Conservation (phyloP, 2,329 filamentous ascomycete species). For the Aspergillus sp. region DNA sequence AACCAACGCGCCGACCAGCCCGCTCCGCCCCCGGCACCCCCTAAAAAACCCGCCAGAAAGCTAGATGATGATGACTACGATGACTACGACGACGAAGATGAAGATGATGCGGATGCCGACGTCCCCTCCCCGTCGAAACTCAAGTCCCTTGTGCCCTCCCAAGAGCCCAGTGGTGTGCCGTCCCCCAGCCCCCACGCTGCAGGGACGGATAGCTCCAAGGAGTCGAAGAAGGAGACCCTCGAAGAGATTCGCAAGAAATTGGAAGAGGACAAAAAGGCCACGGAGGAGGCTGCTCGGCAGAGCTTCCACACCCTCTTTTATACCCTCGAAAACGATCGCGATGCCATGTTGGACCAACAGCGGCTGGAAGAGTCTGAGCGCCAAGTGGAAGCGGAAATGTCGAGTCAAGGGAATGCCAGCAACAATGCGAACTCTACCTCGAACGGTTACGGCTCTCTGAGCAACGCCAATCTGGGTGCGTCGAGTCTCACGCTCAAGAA, state of each 20-base stretch:
- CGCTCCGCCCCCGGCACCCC: slow-evolving; percentile 40
- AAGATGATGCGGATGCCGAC: slow-evolving; percentile 56
- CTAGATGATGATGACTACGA: slow-evolving; percentile 76
- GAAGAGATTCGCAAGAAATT: slow-evolving; percentile 91
- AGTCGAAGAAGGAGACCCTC: slow-evolving; percentile 60
- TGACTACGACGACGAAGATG: slow-evolving; percentile 59
- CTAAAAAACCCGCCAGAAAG: slow-evolving; percentile 65
- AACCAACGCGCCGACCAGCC: slow-evolving; percentile 50
- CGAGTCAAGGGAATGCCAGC: slow-evolving; percentile 57
- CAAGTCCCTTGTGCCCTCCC: slow-evolving; percentile 51
- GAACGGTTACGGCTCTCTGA: slow-evolving; percentile 81
- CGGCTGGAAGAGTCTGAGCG: slow-evolving; percentile 95
- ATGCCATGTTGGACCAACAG: slow-evolving; percentile 97
- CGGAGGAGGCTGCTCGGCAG: slow-evolving; percentile 82
- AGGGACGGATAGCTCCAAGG: slow-evolving; percentile 60
- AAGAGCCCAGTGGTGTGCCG: slow-evolving; percentile 60
- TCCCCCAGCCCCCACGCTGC: slow-evolving; percentile 67
- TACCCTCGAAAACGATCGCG: slow-evolving; percentile 89
- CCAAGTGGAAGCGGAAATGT: slow-evolving; percentile 93
- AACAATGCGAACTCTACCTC: slow-evolving; percentile 52
- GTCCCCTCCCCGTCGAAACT: slow-evolving; percentile 50
- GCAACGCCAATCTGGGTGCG: slow-evolving; percentile 89
- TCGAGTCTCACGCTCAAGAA: slow-evolving; percentile 96
- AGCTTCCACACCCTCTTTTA: slow-evolving; percentile 94
- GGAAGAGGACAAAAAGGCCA: slow-evolving; percentile 86